Evolutionary conservation across 2,329 filamentous ascomycete genomes (phyloP).

Genomic region (Pseudocercospora crystallina): DNA sequence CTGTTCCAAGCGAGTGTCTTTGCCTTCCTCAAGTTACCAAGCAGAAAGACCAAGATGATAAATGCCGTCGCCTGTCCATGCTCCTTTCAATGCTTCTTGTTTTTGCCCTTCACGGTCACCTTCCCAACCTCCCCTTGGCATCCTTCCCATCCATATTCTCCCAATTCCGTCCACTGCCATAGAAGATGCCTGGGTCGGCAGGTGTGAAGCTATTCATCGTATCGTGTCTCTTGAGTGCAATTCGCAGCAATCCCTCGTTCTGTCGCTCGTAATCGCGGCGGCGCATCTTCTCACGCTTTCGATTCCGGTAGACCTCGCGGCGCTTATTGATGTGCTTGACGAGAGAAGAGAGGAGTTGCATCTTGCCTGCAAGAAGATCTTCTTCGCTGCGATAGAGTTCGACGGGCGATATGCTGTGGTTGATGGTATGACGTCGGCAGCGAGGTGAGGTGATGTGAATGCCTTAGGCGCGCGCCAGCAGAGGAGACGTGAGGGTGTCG

Average conservation of each 20-base stretch:
- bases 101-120: too few relatives aligned
- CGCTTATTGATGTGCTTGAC: conserved; percentile 4
- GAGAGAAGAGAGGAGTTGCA: conserved; percentile 4
- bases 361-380: not conserved
- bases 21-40: too few relatives aligned
- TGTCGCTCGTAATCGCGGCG: conserved; percentile 7
- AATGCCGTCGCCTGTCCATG: too few relatives aligned
- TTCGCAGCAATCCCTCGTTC: conserved; percentile 12
- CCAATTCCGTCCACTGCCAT: conserved; percentile 10
- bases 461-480: not conserved
- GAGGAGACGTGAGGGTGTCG: not conserved
- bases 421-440: not conserved
- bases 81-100: too few relatives aligned
- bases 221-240: conserved; percentile 8
- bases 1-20: too few relatives aligned
- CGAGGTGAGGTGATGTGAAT: too few relatives aligned
- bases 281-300: conserved; percentile 4
- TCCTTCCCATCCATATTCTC: conserved; percentile 6
- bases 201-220: conserved; percentile 14
- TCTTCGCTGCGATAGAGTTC: too few relatives aligned
- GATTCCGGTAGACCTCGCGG: conserved; percentile 1
- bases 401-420: not conserved
- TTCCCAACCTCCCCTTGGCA: not conserved
- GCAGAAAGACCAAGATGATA: too few relatives aligned
- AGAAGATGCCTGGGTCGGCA: conserved; percentile 6